phyloP scores from a whole-genome alignment of 805 yeast species.

The Metschnikowia matae region DNA sequence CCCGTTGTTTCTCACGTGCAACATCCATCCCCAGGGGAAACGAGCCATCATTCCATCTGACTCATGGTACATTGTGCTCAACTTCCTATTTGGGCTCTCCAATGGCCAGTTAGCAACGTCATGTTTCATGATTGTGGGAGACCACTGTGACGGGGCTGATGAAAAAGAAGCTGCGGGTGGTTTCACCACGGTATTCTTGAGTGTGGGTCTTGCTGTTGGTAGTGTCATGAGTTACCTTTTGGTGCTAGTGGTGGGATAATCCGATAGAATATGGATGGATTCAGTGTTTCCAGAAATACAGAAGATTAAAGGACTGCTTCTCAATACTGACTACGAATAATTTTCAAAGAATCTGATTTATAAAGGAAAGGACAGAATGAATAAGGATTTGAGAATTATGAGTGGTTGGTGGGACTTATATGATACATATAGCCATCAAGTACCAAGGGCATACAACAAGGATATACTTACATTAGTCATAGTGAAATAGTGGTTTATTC shows the following conservation, averaged over 20 bases:
- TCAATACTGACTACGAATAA: too few species aligned
- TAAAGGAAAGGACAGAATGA: too few species aligned
- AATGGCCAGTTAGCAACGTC: slow-evolving; percentile 84
- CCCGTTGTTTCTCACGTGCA: slow-evolving; percentile 70
- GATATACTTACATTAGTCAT: too few species aligned
- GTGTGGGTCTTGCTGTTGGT: slow-evolving; percentile 76
- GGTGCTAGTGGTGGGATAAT: slow-evolving; percentile 34
- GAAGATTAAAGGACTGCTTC: background rate
- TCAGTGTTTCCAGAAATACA: background rate
- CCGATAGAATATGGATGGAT: background rate
- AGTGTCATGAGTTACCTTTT: slow-evolving; percentile 69
- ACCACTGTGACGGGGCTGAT: slow-evolving; percentile 52
- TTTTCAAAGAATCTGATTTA: too few species aligned
- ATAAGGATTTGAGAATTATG: too few species aligned
- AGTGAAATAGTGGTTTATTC: too few species aligned
- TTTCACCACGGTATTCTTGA: slow-evolving; percentile 74
- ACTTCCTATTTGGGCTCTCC: slow-evolving; percentile 76
- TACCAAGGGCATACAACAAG: too few species aligned
- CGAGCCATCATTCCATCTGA: slow-evolving; percentile 53
- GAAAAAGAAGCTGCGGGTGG: slow-evolving; percentile 95
- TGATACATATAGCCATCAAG: too few species aligned
- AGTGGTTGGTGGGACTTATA: too few species aligned
- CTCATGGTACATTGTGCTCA: slow-evolving; percentile 60
- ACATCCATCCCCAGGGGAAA: slow-evolving; percentile 39
- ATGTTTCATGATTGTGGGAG: slow-evolving; percentile 72